Evolutionary conservation across 2,329 filamentous ascomycete species (phyloP), one percentile per base, ranked within the genome.

Genomic region (Alternaria triticimaculans): DNA sequence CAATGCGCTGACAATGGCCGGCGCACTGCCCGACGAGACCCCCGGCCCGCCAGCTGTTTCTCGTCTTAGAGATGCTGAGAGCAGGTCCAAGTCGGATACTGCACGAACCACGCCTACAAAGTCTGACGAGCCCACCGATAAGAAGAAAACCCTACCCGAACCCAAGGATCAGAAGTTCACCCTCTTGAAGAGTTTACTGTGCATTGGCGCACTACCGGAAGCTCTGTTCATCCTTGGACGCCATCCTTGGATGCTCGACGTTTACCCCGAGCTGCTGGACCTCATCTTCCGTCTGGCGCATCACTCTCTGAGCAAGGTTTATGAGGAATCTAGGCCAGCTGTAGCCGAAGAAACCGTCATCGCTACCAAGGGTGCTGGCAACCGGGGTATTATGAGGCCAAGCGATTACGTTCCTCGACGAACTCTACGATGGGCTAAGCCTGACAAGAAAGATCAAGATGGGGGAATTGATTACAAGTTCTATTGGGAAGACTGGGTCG

Each of bases 401-500:
- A 69, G 65, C 37, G 85, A 89, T 55, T 84, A 88, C 25, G 82
- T 86, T 4, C 82, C 87, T n/a, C 88, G 88, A 70, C 91, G 91
- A 74, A 85, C 88, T 15, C 84, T 96, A 67, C 88, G 92, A 65
- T 97, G 95, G 95, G 92, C 94, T 5, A 90, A 91, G 72, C 88
- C 93, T 6, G 94, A 97, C 71, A 90, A 88, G 69, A 86, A 86
- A 67, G 92, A 96, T 73, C 89, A 88, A 25, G 90, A 89, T 58
- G 92, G 94, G 70, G 86, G 87, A n/a, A 88, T 84, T 12, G 86
- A 92, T 56, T 98, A 97, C 78, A 89, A 92, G 33, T 98, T 96
- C 77, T 99, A 99, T 80, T 97, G 96, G 90, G 94, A 97, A 63
- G 96, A 98, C 71, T 99, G 96, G 96, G 87, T 90, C 3, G 95